phyloP scores from a whole-genome alignment of 441 rosid genomes.

The Macaranga tanarius region DNA sequence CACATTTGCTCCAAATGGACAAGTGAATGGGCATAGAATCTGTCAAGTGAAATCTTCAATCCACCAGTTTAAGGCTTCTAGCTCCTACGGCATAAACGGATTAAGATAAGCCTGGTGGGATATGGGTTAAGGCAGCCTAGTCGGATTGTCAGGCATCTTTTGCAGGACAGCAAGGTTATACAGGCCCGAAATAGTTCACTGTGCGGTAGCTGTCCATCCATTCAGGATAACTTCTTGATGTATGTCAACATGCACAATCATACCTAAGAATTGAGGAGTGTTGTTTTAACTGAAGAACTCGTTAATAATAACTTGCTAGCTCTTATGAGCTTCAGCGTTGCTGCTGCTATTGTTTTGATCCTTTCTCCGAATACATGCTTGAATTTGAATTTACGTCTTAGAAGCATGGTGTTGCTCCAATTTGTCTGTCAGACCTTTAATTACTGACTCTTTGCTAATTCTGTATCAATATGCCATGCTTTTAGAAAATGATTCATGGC shows the following conservation, averaged over 20 bases:
- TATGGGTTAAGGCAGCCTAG: neutral
- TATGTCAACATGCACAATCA: neutral
- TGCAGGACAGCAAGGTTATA: neutral
- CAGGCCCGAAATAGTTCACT: neutral
- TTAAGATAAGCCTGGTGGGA: too few species aligned
- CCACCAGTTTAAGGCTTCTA: neutral
- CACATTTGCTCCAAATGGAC: neutral
- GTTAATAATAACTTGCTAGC: neutral
- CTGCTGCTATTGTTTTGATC: neutral
- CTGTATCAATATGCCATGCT: neutral
- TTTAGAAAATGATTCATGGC: neutral
- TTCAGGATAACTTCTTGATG: neutral
- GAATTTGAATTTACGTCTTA: neutral
- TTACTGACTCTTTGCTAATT: neutral
- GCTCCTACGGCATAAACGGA: neutral
- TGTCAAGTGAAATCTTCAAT: neutral
- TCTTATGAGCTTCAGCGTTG: neutral
- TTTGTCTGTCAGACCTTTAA: too few species aligned
- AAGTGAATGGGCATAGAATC: neutral
- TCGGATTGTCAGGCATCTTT: neutral
- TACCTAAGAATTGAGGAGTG: neutral
- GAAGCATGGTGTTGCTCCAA: too few species aligned
- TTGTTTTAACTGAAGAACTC: neutral
- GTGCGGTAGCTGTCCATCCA: neutral
- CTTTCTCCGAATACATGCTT: neutral